Evolutionary conservation across 1,139 yeast genomes (phyloP), one percentile per base, ranked within the genome.

Genomic region (Chernovozyma sophiae-reginae): DNA sequence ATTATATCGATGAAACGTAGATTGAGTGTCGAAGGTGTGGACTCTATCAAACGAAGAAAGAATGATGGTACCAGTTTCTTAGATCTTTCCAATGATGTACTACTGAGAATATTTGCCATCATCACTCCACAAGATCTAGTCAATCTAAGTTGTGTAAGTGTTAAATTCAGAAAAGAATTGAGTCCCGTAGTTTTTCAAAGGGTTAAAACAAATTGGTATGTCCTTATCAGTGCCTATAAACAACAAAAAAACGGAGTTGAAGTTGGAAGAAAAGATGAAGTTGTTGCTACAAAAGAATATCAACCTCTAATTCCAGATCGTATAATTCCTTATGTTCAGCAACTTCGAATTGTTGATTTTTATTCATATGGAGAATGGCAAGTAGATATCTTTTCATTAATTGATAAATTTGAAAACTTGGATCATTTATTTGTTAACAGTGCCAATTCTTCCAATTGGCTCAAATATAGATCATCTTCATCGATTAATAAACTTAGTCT

Each of bases 341-440:
- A 50, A 31, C 28, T 68, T 16, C 49, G 70, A 4, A 59, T 69
- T 14, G 39, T 54, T 4, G 68, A 65, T 38, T 53, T 56, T 39
- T 61, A 60, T 42, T 56, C 72, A 3, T 64, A 58, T 42, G 71
- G 70, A 4, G 75, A 69, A 42, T 69, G 73, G 69, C 67, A 66
- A 33, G 45, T 56, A 17, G 68, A 66, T 39, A 39, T 63, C 13
- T 58, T 68, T 31, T 47, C 49, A 12, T 43, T 36, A 30, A 43
- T 55, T 12, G 43, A 38, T 2, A 25, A 40, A 18, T 48, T 64
- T 17, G 63, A 64, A 0, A 25, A 46, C 3, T 47, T 67, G 14
- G 37, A 39, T 8, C 48, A 42, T 19, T 45, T 68, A 5, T 42
- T 48, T 4, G 51, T 69, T 17, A 65, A 65, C 40, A 52, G 72